Evolutionary conservation across 148 eudicot genomes (phyloP).

Genomic region (Arbutus unedo): DNA sequence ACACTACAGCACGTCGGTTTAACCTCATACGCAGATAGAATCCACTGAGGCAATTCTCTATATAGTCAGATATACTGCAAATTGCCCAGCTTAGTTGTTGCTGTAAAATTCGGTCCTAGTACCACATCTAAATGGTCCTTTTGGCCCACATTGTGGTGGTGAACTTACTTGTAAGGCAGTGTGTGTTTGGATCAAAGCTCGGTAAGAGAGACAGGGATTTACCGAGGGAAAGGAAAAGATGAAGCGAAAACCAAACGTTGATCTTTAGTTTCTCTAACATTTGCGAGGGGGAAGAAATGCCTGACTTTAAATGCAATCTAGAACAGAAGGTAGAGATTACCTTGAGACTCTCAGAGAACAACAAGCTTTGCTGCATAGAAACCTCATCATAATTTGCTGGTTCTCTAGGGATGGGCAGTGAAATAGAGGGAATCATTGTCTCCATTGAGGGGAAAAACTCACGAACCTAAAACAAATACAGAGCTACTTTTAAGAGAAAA

Average conservation of each 20-base stretch:
- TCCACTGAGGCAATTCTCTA: not conserved
- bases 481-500: conserved; percentile 9
- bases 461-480: conserved; percentile 16
- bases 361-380: conserved; percentile 82
- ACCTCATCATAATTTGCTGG: conserved; percentile 71
- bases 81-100: not conserved
- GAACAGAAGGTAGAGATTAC: conserved; percentile 29
- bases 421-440: conserved; percentile 48
- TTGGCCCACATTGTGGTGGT: not conserved
- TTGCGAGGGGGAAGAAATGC: not conserved
- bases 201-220: not conserved
- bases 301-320: not conserved
- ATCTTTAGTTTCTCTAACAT: not conserved
- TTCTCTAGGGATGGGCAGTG: conserved; percentile 41
- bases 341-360: conserved; percentile 87
- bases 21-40: not conserved
- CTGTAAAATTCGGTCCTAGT: not conserved
- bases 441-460: conserved; percentile 38
- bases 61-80: not conserved
- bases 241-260: not conserved
- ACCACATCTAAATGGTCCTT: not conserved
- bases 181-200: not conserved
- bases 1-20: not conserved
- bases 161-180: not conserved
- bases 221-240: not conserved